Percentiles rank a stretch among this genome's conserved stretches.
phyloP scores from a whole-genome alignment of 1,284 basidiomycete species.

The Sporisorium reilianum region DNA sequence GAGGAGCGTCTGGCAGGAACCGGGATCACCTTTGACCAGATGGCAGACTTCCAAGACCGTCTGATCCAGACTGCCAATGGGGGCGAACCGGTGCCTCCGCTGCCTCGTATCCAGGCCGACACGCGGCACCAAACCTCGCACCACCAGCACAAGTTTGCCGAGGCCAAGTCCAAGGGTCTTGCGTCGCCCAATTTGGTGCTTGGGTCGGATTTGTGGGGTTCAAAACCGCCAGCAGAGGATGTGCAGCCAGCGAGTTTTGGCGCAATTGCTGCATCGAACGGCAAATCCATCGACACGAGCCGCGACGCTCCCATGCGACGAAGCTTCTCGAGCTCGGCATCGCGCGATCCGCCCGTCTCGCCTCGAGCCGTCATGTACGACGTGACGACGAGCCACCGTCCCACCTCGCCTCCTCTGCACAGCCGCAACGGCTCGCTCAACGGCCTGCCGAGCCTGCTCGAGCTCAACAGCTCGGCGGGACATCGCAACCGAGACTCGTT shows the following conservation, averaged over 20 bases:
- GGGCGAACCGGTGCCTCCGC: slow-evolving; percentile 17
- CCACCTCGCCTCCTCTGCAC: slow-evolving; percentile 57
- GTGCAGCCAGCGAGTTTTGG: neutral
- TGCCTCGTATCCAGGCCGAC: slow-evolving; percentile 20
- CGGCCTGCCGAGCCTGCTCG: slow-evolving; percentile 54
- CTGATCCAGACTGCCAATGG: slow-evolving; percentile 49
- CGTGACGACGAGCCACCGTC: slow-evolving; percentile 62
- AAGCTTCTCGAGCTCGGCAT: slow-evolving; percentile 15
- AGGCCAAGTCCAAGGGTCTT: slow-evolving; percentile 43
- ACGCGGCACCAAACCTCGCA: neutral
- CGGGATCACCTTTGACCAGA: slow-evolving; percentile 56
- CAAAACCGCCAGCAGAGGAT: slow-evolving; percentile 4
- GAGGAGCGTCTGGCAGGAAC: slow-evolving; percentile 43
- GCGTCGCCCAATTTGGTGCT: slow-evolving; percentile 38
- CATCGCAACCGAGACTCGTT: slow-evolving; percentile 39
- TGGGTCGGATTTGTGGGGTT: slow-evolving; percentile 19
- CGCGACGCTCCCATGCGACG: slow-evolving; percentile 9
- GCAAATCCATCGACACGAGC: neutral
- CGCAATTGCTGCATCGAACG: neutral
- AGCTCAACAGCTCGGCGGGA: slow-evolving; percentile 31
- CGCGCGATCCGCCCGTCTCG: slow-evolving; percentile 30
- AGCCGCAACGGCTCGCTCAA: slow-evolving; percentile 38
- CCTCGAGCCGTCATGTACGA: slow-evolving; percentile 63
- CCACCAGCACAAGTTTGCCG: slow-evolving; percentile 28
- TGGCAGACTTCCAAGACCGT: slow-evolving; percentile 53